These are phyloP conservation scores for Geoglossum cookeanum DNA, from an alignment of 2,329 filamentous ascomycete species.

Conservation along the genomic window DNA sequence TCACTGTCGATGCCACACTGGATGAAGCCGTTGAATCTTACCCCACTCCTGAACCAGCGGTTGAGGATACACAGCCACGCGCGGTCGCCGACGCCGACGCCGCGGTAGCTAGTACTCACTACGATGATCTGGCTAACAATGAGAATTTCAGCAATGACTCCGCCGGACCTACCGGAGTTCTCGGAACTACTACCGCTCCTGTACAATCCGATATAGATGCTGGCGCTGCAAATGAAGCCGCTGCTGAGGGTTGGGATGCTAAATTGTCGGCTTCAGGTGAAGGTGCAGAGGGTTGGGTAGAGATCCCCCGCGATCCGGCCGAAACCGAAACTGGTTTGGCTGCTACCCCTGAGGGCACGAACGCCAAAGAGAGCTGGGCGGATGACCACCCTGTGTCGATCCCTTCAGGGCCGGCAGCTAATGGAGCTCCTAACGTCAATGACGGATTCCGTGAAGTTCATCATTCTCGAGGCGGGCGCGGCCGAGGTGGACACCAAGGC, in stretches of 20 bases:
- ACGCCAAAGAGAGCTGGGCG: slow-evolving; percentile 50
- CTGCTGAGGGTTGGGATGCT: slow-evolving; percentile 48
- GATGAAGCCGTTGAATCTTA: slow-evolving; percentile 28
- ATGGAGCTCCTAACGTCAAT: slow-evolving; percentile 18
- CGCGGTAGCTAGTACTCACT: slow-evolving; percentile 44
- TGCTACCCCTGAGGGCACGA: slow-evolving; percentile 38
- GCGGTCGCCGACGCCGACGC: slow-evolving; percentile 44
- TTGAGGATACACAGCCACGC: slow-evolving; percentile 15
- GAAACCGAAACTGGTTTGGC: slow-evolving; percentile 52
- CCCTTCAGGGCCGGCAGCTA: slow-evolving; percentile 18
- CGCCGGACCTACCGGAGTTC: slow-evolving; percentile 14
- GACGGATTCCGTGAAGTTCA: slow-evolving; percentile 60
- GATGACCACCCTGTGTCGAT: slow-evolving; percentile 50
- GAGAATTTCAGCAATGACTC: slow-evolving; percentile 6
- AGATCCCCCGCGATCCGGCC: slow-evolving; percentile 50
- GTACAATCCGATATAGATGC: slow-evolving; percentile 22
- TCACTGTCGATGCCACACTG: slow-evolving; percentile 29
- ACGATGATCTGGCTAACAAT: slow-evolving; percentile 44
- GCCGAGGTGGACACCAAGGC: slow-evolving; percentile 26
- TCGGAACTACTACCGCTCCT: slow-evolving; percentile 16
- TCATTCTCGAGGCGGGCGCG: slow-evolving; percentile 22
- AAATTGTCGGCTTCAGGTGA: slow-evolving; percentile 27
- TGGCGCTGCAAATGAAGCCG: slow-evolving; percentile 31
- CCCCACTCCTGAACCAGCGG: slow-evolving; percentile 18
- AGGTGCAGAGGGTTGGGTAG: slow-evolving; percentile 51